These are phyloP conservation scores for Backusella tuberculispora DNA, from an alignment of 192 early-diverging fungal genomes.

Conservation along the genomic window DNA sequence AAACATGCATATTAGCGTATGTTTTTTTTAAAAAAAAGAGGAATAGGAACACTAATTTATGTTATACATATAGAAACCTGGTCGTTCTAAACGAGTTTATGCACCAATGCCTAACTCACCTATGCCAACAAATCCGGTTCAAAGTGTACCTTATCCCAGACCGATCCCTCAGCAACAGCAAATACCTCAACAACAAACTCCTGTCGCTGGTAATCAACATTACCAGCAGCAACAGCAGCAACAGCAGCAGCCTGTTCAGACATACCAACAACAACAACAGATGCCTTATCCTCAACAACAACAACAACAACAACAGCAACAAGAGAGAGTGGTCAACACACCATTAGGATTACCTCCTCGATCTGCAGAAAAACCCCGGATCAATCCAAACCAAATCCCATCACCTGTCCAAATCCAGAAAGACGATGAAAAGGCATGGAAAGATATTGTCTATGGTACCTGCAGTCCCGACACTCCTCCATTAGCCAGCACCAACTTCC, in stretches of 20 bases:
- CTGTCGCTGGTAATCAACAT: no score
- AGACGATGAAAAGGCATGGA: constrained; percentile 46
- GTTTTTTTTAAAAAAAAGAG: not conserved
- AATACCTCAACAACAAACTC: no score
- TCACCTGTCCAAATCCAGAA: constrained; percentile 85
- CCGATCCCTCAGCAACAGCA: not conserved
- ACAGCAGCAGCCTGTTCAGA: no score
- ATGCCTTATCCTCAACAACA: constrained; percentile 25
- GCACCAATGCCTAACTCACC: constrained; percentile 8
- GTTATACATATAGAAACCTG: constrained; percentile 19
- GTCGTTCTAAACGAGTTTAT: constrained; percentile 28
- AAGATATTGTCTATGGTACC: constrained; percentile 63
- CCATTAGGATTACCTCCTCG: constrained; percentile 42
- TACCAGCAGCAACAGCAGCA: no score
- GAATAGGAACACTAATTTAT: not conserved
- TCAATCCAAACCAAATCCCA: constrained; percentile 96
- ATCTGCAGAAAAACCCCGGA: constrained; percentile 57
- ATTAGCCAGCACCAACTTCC: constrained; percentile 78
- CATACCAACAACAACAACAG: not conserved
- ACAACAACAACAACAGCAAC: constrained; percentile 41
- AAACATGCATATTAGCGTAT: constrained; percentile 12
- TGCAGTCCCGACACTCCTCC: constrained; percentile 72
- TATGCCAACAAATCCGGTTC: not conserved
- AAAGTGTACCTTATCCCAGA: not conserved
- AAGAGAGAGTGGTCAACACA: constrained; percentile 35